These are phyloP conservation scores for Sugiyamaella mastotermitis DNA, from an alignment of 805 yeast genomes.

Conservation along the genomic window DNA sequence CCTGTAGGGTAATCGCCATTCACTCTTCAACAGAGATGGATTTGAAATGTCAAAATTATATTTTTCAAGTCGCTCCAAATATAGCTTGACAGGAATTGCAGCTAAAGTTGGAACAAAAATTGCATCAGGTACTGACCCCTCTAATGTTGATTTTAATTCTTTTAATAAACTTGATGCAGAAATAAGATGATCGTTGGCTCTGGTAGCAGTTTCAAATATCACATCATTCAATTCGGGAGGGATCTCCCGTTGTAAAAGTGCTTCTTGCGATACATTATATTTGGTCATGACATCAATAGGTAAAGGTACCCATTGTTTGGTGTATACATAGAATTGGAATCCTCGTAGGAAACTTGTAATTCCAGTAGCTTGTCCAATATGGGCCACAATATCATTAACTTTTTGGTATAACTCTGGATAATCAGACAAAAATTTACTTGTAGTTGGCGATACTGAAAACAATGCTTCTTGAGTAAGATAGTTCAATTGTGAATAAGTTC, in stretches of 20 bases:
- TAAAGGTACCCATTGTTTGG: constrained; percentile 46
- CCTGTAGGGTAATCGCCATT: constrained; percentile 63
- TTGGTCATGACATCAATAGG: constrained; percentile 58
- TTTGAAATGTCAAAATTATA: constrained; percentile 56
- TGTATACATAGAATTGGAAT: constrained; percentile 47
- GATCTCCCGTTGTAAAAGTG: constrained; percentile 29
- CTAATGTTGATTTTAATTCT: constrained; percentile 35
- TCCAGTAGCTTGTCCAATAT: constrained; percentile 76
- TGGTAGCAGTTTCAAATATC: constrained; percentile 61
- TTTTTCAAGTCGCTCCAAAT: constrained; percentile 53
- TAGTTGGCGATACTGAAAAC: constrained; percentile 51
- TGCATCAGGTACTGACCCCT: constrained; percentile 42
- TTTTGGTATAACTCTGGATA: constrained; percentile 39
- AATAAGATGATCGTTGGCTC: constrained; percentile 74
- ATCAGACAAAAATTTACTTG: constrained; percentile 42
- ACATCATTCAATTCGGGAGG: constrained; percentile 44
- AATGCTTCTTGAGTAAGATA: constrained; percentile 58
- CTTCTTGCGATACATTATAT: constrained; percentile 57
- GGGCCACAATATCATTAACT: constrained; percentile 63
- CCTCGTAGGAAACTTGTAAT: constrained; percentile 61
- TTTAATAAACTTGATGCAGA: constrained; percentile 56
- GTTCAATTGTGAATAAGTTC: constrained; percentile 66
- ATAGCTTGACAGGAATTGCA: constrained; percentile 59
- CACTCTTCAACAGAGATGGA: constrained; percentile 41
- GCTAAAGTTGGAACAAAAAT: constrained; percentile 62